phyloP scores from a whole-genome alignment of 768 basidiomycete genomes.

The Dacryopinax primogenitus region DNA sequence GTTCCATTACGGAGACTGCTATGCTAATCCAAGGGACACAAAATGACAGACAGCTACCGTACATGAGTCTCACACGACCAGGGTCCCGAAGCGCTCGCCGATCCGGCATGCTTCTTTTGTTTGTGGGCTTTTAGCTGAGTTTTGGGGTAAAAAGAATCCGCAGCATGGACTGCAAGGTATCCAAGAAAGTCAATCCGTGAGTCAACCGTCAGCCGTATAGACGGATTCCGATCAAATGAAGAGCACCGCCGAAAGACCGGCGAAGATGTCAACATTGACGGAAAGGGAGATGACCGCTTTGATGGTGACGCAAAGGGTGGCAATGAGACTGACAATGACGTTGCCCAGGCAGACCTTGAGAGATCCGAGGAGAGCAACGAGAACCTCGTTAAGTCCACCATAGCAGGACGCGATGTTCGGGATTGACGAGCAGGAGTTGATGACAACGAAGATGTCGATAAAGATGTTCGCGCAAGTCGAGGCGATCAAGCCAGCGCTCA shows the following conservation, averaged over 20 bases:
- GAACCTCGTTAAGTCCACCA: background rate
- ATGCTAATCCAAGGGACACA: background rate
- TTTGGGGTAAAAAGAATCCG: background rate
- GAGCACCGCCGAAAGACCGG: background rate
- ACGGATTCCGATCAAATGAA: background rate
- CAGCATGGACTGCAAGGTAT: background rate
- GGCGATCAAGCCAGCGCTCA: background rate
- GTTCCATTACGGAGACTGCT: background rate
- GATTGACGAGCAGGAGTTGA: constrained; percentile 7
- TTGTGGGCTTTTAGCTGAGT: background rate
- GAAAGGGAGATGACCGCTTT: background rate
- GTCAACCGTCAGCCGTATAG: background rate
- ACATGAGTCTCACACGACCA: background rate
- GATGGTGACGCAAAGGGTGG: background rate
- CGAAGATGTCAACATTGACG: background rate
- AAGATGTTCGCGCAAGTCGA: background rate
- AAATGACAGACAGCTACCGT: background rate
- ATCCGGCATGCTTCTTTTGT: constrained; percentile 3
- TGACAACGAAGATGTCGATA: constrained; percentile 4
- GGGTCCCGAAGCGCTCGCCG: background rate
- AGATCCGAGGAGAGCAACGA: background rate
- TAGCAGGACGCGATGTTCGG: background rate
- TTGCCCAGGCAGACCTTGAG: constrained; percentile 1
- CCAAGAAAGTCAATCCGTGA: background rate
- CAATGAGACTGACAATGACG: background rate